Base-by-base conservation (phyloP, 2,329 filamentous ascomycete species). In the Ascochyta fabae region DNA sequence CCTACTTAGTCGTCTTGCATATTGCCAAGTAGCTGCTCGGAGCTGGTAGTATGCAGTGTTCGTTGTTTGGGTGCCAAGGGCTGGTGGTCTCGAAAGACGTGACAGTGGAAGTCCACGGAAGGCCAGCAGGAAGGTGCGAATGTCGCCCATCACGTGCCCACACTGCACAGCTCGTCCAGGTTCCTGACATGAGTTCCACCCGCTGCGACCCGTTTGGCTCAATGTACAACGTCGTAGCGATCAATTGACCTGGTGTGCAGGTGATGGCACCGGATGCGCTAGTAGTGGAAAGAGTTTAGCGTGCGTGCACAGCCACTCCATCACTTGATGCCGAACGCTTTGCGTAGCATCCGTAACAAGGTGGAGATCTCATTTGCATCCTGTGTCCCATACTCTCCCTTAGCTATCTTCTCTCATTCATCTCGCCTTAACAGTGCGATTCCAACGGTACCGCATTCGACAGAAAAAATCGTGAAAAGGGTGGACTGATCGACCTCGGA, bases 281-380 rank as follows among this genome's bases (percentile, higher is more conserved):
- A 42, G 47, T 16, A 9, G 15, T 26, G 29, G 10, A 26, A 27
- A 24, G 27, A 22, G 36, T 23, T 33, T 33, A 44, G 39, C 33
- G 19, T n/a, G 36, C 39, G 23, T 42, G 46, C 46, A 40, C 31
- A 26, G 29, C 29, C 31, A 35, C 33, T n/a, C 2, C 15, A 5
- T 35, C 7, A 24, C 29, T 10, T 31, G 31, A 36, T 43, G 6
- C 36, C 38, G 43, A 44, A 51, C 47, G 33, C 31, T 42, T 47
- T 22, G 36, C 38, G 53, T 56, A 46, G 47, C 53, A 56, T 43
- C 29, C 44, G 43, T 38, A 38, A 42, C 26, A 38, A 35, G 31
- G 36, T 38, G 42, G 35, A 22, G 29, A 47, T 50, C 19, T 44
- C 29, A 46, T 39, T 22, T 50, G 19, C 40, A 23, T 26, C 24